Conservation (phyloP, 192 early-diverging fungal species). For the Chytriomyces sp. region DNA sequence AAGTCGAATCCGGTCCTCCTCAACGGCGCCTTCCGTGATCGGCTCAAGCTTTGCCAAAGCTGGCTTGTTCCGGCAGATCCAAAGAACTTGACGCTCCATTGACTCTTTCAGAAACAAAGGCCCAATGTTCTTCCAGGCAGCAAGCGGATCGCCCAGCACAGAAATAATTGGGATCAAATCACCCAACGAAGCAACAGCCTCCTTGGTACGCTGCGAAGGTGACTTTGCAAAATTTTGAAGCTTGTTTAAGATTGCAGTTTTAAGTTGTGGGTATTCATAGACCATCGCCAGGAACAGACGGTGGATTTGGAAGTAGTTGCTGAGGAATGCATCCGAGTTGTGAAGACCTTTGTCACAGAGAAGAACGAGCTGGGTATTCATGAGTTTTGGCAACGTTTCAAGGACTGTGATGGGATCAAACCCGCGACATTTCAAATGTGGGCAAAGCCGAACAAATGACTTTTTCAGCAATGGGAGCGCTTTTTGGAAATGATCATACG, state of each 20-base stretch:
- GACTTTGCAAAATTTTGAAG: constrained; percentile 29
- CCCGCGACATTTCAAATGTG: constrained; percentile 25
- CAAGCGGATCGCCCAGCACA: constrained; percentile 21
- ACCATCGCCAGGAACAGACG: constrained; percentile 39
- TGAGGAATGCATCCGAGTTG: constrained; percentile 33
- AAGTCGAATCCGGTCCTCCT: constrained; percentile 25
- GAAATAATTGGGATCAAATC: constrained; percentile 40
- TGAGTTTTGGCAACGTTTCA: constrained; percentile 45
- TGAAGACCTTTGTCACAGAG: constrained; percentile 42
- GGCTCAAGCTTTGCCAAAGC: constrained; percentile 27
- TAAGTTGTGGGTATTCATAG: constrained; percentile 39
- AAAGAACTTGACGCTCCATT: constrained; percentile 33
- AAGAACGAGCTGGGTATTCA: constrained; percentile 47
- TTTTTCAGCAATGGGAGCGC: constrained; percentile 31
- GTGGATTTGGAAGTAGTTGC: constrained; percentile 43
- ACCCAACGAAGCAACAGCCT: constrained; percentile 37
- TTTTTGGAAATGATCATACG: constrained; percentile 39
- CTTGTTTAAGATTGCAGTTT: constrained; percentile 16
- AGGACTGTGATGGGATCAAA: constrained; percentile 40
- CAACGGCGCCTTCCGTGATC: neutral
- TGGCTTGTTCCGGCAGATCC: constrained; percentile 30
- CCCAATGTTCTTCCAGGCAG: constrained; percentile 24
- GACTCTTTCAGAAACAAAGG: constrained; percentile 31
- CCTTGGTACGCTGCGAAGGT: constrained; percentile 25
- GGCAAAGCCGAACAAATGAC: constrained; percentile 34